phyloP scores from a whole-genome alignment of 2,329 filamentous ascomycete genomes.

The Elsinoe arachidis region DNA sequence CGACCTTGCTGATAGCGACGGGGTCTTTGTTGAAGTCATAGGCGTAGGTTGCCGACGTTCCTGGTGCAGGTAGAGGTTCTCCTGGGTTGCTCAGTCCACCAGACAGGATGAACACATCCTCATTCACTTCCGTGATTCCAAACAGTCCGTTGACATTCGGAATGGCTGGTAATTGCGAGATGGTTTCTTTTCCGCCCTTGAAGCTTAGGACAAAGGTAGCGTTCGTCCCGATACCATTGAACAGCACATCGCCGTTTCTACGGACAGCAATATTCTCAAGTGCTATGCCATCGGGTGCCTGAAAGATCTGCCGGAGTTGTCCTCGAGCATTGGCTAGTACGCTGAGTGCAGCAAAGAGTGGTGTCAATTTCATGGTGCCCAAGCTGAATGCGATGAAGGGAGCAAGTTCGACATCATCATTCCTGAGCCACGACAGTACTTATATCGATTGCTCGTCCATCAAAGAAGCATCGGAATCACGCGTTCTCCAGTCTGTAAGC shows the following conservation, averaged over 20 bases:
- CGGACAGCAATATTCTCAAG: conserved; percentile 7
- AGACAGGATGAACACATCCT: background rate
- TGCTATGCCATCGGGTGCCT: background rate
- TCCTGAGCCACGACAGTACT: background rate
- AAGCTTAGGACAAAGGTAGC: conserved; percentile 1
- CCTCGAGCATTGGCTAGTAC: background rate
- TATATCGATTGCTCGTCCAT: background rate
- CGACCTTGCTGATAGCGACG: background rate
- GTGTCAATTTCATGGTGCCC: background rate
- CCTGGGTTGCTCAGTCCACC: background rate
- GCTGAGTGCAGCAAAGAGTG: background rate
- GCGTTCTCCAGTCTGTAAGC: no score
- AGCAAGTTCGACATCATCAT: background rate
- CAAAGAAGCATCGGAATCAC: no score
- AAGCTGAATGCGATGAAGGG: background rate
- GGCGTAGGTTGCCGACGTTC: background rate
- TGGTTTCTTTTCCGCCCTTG: background rate
- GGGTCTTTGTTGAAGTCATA: conserved; percentile 3
- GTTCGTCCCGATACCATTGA: background rate
- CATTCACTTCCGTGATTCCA: background rate
- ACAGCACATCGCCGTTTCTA: background rate
- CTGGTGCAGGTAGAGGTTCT: background rate
- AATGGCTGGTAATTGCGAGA: background rate
- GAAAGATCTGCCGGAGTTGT: background rate
- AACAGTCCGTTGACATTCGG: background rate